These are phyloP conservation scores for Aspergillus puulaauensis DNA, from an alignment of 2,329 filamentous ascomycete genomes.

Conservation along the genomic window DNA sequence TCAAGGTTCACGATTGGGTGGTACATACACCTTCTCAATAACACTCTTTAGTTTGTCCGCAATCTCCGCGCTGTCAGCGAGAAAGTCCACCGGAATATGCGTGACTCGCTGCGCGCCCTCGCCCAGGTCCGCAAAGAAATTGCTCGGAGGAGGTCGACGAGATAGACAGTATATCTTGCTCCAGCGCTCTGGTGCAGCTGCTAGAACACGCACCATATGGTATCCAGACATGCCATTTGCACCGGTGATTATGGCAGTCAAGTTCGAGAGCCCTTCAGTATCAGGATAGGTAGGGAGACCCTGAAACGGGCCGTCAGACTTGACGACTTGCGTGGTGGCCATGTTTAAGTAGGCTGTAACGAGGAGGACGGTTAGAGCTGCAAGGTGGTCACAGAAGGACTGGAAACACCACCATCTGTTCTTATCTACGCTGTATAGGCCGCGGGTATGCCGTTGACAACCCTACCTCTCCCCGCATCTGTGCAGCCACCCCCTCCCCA, in stretches of 20 bases:
- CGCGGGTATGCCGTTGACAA: too few relatives aligned
- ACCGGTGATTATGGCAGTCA: background rate
- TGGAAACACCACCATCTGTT: too few relatives aligned
- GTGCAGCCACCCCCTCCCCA: too few relatives aligned
- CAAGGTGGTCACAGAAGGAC: too few relatives aligned
- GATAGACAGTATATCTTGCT: slow-evolving; percentile 3
- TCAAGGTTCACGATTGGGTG: too few relatives aligned
- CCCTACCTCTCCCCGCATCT: too few relatives aligned
- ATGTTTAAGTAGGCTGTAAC: background rate
- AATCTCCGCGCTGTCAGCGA: background rate
- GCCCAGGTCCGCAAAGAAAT: slow-evolving; percentile 1
- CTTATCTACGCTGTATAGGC: too few relatives aligned
- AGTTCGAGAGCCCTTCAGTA: background rate
- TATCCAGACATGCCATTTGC: slow-evolving; percentile 4
- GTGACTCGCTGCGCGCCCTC: background rate
- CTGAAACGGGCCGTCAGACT: background rate
- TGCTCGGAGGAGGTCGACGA: background rate
- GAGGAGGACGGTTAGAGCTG: too few relatives aligned
- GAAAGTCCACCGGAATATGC: background rate
- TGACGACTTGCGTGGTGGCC: background rate
- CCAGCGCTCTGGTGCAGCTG: slow-evolving; percentile 1
- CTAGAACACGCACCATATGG: background rate
- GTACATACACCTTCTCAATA: background rate
- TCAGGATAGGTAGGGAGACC: background rate
- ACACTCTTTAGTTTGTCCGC: background rate